Evolutionary conservation across 106 monocot genomes (phyloP), one percentile per base, ranked within the genome.

Genomic region (Acanthochlamys bracteata): DNA sequence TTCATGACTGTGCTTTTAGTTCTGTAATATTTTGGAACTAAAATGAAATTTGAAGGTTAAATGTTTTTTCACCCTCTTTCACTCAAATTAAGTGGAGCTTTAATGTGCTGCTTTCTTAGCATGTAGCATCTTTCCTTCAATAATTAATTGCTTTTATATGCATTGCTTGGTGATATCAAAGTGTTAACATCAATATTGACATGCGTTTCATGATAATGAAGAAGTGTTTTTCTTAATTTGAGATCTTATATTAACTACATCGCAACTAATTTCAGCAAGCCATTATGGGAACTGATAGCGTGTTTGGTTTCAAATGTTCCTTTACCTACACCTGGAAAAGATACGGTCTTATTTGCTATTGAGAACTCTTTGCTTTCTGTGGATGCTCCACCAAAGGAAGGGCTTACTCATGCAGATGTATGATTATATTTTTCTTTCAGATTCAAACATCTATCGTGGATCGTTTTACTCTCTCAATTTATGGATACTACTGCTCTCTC

Each of bases 371-470:
- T 98, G 83, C 83, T 98, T 43, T 92, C 88, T 53, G 98, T 85
- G n/a, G 85, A 92, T 60, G 68, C 82, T 75, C 92, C 98, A 55
- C 70, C 92, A 53, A 91, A 85, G 65, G 91, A 89, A 74, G 80
- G 81, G 59, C 83, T 98, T 68, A 91, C 98, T 73, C 92, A 92
- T 85, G 88, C 92, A 65, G 98, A 98, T 81, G 98, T 98, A 92
- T 24, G 51, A 59, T 11, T 42, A 2, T 27, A 53, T 15, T 64
- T 58, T 41, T 33, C 14, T 79, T 75, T 69, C 14, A n/a, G 53
- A n/a, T n/a, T n/a, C n/a, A n/a, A n/a, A n/a, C n/a, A n/a, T n/a
- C n/a, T n/a, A n/a, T n/a, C n/a, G n/a, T n/a, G n/a, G n/a, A n/a
- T n/a, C n/a, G n/a, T n/a, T n/a, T n/a, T n/a, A n/a, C n/a, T n/a